Evolutionary conservation across 1,284 basidiomycete genomes (phyloP), one percentile per base, ranked within the genome.

Genomic region (Mycena sp.): DNA sequence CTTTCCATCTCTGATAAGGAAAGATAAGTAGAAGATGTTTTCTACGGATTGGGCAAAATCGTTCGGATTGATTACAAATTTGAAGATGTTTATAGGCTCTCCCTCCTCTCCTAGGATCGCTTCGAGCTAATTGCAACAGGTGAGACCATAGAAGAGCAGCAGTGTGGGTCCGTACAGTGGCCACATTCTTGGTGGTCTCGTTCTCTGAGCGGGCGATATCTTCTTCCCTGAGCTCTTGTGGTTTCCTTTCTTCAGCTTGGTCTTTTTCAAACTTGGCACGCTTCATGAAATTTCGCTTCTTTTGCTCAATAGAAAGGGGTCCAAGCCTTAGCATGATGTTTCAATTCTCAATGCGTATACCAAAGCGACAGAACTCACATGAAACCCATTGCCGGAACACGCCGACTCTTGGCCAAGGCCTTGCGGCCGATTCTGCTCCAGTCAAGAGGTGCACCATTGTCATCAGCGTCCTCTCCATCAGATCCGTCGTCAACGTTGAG

Each of bases 1-100:
- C 71, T 87, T 88, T 14, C 91, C 93, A 69, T 97, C 94, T 46
- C 92, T 84, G 51, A 98, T 91, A 55, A 96, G 81, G 77, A 98
- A 98, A 0, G 95, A 95, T 2, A 97, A 83, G 71, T 97, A 94
- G 75, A 98, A 98, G 21, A 97, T 81, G 73, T 98, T 98, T 77
- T 98, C 95, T 21, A 98, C 93, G 0, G 94, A 94, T 74, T 98
- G 95, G 0, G 90, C 90, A 72, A 95, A 98, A 69, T 94, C 91
- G 32, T 89, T 76, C 7, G 95, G 95, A 71, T 98, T 96, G 64
- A 96, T 81, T 49, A 96, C 85, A 71, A 98, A 93, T 64, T 82
- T 78, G 81, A 97, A 96, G 21, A 97, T 71, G 74, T 95, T 94
- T 51, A 93, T 83, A 7, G 78, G 76, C 2, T 78, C 83, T 1